Evolutionary conservation across 345 rosid species (phyloP), one percentile per base, ranked within the genome.

Genomic region (Iberis pinnata): DNA sequence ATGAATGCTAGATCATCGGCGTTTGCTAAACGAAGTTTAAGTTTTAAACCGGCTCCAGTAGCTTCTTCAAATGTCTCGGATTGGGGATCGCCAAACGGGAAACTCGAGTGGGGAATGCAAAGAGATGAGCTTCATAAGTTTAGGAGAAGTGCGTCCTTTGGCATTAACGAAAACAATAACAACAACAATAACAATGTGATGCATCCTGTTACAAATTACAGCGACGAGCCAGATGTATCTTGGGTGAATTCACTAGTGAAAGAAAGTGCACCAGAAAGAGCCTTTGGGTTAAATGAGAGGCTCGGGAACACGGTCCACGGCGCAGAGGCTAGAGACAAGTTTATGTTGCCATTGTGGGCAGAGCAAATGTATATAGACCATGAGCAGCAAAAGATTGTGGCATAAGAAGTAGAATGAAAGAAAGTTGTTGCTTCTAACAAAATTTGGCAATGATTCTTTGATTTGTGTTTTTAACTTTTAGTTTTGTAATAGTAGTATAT

Each of bases 341-440:
- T 72, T 55, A 68, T 65, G 48, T 43, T 72, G 60, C 78, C 88
- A 5, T 70, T 73, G 20, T 90, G 96, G 98, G 71, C 69, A 79
- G 96, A 85, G 71, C 93, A 82, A 75, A 68, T 84, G 86, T 87
- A 82, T 62, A 75, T 78, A 67, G 96, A 90, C 50, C 96, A 79
- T 68, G 86, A 88, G 65, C 65, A 45, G 81, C 96, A 45, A 80
- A 95, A 83, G 86, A 78, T 80, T 80, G 92, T 77, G 75, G 96
- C 93, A 8, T 58, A 54, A 67, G 50, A n/a, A n/a, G n/a, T n/a
- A 38, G 52, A 49, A 25, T 12, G 14, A n/a, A n/a, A 51, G 33
- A 45, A 37, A 46, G 41, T 18, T 39, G 17, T 32, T 41, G 42
- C 22, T 25, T 39, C 70, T 58, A 58, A 66, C 70, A 60, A 41